Conservation (phyloP, 768 basidiomycete species). For the Daedaleopsis nitida region DNA sequence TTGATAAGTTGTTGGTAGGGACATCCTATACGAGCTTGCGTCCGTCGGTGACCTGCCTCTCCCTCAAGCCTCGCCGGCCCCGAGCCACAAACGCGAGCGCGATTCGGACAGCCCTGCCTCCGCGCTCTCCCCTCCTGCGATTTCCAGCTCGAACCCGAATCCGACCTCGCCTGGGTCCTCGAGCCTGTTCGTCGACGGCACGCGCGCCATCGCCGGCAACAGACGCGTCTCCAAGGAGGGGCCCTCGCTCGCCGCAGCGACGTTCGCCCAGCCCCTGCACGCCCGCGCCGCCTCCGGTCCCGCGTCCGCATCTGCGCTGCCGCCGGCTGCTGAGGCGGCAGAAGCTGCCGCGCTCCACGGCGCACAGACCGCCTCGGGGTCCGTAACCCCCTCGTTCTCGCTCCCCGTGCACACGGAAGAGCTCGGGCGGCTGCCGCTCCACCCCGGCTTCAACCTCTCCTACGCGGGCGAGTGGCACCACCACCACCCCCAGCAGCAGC, state of each 20-base stretch:
- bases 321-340: not conserved
- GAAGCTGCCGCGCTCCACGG: not conserved
- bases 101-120: conserved; percentile 51
- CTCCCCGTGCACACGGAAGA: conserved; percentile 62
- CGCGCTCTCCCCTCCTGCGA: too few relatives aligned
- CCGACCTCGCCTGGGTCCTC: conserved; percentile 4
- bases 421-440: conserved; percentile 54
- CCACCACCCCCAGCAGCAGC: conserved; percentile 3
- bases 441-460: conserved; percentile 24
- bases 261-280: conserved; percentile 14
- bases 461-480: conserved; percentile 1
- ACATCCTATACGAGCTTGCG: conserved; percentile 72
- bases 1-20: conserved; percentile 42
- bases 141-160: not conserved
- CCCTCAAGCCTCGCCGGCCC: conserved; percentile 53
- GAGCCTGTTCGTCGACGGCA: not conserved
- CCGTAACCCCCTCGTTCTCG: conserved; percentile 29
- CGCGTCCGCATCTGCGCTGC: not conserved
- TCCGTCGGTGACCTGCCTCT: conserved; percentile 71
- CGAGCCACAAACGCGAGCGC: conserved; percentile 63
- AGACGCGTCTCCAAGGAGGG: conserved; percentile 33
- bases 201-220: conserved; percentile 35
- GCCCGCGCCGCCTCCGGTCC: too few relatives aligned
- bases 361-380: conserved; percentile 12
- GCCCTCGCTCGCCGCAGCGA: conserved; percentile 6